These are phyloP conservation scores for Neospermospora avenae DNA, from an alignment of 2,329 filamentous ascomycete species.

Conservation along the genomic window DNA sequence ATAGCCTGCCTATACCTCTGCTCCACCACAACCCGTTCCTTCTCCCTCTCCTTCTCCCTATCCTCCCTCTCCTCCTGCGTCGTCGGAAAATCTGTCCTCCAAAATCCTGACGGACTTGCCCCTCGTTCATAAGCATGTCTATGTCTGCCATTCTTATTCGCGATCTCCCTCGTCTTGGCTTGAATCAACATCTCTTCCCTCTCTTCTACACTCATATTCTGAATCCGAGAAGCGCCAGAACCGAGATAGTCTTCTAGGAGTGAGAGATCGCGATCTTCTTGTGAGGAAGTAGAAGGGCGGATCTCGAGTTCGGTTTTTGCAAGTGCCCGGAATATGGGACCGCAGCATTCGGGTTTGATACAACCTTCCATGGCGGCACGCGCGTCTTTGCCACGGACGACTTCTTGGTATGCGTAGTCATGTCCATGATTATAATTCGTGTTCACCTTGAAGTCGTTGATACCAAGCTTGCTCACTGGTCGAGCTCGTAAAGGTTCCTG, in stretches of 20 bases:
- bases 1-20: slow-evolving; percentile 80
- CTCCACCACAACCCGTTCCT: slow-evolving; percentile 62
- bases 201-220: slow-evolving; percentile 58
- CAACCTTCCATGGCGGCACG: slow-evolving; percentile 61
- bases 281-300: slow-evolving; percentile 21
- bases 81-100: slow-evolving; percentile 82
- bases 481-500: slow-evolving; percentile 39
- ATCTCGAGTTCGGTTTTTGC: slow-evolving; percentile 25
- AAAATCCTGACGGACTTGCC: slow-evolving; percentile 80
- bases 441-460: slow-evolving; percentile 64
- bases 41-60: slow-evolving; percentile 59
- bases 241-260: slow-evolving; percentile 57
- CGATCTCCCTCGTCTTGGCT: slow-evolving; percentile 69
- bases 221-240: slow-evolving; percentile 51
- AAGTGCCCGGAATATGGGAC: slow-evolving; percentile 36
- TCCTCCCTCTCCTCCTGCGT: slow-evolving; percentile 76
- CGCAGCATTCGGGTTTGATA: slow-evolving; percentile 53
- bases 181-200: slow-evolving; percentile 67
- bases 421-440: slow-evolving; percentile 55
- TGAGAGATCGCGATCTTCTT: slow-evolving; percentile 42
- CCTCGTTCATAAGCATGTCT: slow-evolving; percentile 69
- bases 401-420: slow-evolving; percentile 57
- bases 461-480: slow-evolving; percentile 39
- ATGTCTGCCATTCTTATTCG: slow-evolving; percentile 75
- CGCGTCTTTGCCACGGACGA: slow-evolving; percentile 55